phyloP scores from a whole-genome alignment of 108 stramenopile genomes.

The Phaeodactylum tricornutum region DNA sequence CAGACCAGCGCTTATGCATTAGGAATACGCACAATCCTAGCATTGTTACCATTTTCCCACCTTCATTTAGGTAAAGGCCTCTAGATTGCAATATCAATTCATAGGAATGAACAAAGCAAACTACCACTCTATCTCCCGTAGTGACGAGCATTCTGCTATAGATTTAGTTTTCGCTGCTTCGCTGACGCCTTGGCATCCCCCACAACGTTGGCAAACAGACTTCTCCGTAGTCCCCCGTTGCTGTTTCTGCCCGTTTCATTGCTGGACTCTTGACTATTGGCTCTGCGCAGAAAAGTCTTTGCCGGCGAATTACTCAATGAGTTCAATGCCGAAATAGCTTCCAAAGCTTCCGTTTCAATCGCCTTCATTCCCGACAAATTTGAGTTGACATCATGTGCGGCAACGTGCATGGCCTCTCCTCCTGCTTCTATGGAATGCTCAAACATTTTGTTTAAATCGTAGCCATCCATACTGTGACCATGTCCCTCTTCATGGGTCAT shows the following conservation, averaged over 20 bases:
- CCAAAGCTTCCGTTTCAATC: slow-evolving; percentile 5
- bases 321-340: slow-evolving; percentile 38
- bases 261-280: neutral
- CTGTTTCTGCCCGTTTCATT: neutral
- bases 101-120: no score
- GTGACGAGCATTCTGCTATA: no score
- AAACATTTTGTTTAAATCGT: no score
- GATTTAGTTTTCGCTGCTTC: slow-evolving; percentile 1
- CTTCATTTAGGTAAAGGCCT: no score
- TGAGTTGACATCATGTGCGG: neutral
- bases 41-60: no score
- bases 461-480: slow-evolving; percentile 1
- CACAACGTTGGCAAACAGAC: neutral
- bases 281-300: no score
- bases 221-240: neutral
- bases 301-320: slow-evolving; percentile 33
- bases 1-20: no score
- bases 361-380: neutral
- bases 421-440: no score
- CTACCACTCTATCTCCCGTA: no score
- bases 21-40: no score
- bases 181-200: neutral
- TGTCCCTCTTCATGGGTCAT: neutral
- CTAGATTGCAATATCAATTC: no score
- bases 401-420: neutral